Evolutionary conservation across 2,329 filamentous ascomycete genomes (phyloP), one percentile per base, ranked within the genome.

Genomic region (Phoma sp.): DNA sequence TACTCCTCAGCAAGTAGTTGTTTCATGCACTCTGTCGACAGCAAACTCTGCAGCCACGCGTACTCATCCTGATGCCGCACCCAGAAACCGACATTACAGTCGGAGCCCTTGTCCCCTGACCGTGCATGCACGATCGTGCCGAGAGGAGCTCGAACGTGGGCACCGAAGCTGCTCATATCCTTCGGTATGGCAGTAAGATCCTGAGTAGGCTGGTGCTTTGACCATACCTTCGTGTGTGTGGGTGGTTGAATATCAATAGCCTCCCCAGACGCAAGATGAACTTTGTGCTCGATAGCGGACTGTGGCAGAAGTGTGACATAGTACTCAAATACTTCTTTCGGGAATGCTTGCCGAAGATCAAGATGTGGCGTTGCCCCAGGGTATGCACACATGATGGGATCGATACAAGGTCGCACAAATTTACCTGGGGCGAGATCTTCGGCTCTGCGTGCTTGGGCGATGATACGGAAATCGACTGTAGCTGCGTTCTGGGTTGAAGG

Each of bases 401-500:
- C 77, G 37, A 74, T 69, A 26, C 74, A 73, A 9, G 75, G 74
- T 15, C 74, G 62, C 14, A 75, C 69, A 57, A 81, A 80, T 25
- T 72, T 76, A 3, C 61, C 43, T 0, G 73, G 68, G 0, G 71
- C 68, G 1, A 76, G 56, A 17, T 68, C 61, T 32, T 62, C 66
- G 14, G 76, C 73, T 23, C 73, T 14, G 54, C 50, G 67, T 4
- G 82, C 80, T 60, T 86, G 79, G 26, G 64, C 76, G 59, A 82
- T 76, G 40, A 80, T 69, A 20, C 79, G 61, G 33, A 82, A 74
- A 36, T 79, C 78, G 0, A 82, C 80, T 0, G 81, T 84, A 1
- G 80, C 80, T 0, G 74, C 75, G 21, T 78, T 76, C 26, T 83
- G 80, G n/a, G 73, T 77, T 2, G 61, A 62, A 0, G 79, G 77